phyloP scores from a whole-genome alignment of 2,329 filamentous ascomycete genomes.

The Exophiala aquamarina region DNA sequence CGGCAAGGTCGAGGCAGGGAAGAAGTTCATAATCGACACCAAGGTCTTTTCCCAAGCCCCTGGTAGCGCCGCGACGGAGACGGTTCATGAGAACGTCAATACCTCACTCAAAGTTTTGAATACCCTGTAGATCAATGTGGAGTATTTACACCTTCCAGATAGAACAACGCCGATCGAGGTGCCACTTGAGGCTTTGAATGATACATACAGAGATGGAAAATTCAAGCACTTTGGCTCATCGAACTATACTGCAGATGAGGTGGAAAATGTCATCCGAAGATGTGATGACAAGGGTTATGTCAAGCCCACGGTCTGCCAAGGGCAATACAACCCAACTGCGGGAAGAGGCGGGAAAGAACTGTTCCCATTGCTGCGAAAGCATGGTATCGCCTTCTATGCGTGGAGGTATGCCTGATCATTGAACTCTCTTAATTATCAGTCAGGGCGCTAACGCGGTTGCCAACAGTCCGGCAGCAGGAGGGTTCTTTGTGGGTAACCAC shows the following conservation, averaged over 20 bases:
- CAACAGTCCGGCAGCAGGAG: background rate
- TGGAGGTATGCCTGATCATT: too few species aligned
- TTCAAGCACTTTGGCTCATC: slow-evolving; percentile 48
- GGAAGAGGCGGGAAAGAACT: slow-evolving; percentile 43
- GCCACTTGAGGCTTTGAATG: slow-evolving; percentile 49
- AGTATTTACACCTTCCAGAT: slow-evolving; percentile 55
- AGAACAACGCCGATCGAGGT: slow-evolving; percentile 46
- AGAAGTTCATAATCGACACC: too few species aligned
- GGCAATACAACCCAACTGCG: slow-evolving; percentile 42
- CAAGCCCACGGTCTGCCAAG: slow-evolving; percentile 49
- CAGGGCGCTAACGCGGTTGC: too few species aligned
- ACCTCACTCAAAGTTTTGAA: slow-evolving; percentile 40
- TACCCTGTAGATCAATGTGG: too few species aligned
- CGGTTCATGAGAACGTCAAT: too few species aligned
- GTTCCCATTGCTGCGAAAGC: slow-evolving; percentile 43
- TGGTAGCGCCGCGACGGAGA: too few species aligned
- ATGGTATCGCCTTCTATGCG: slow-evolving; percentile 37
- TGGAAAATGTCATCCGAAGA: slow-evolving; percentile 49
- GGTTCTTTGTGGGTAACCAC: too few species aligned
- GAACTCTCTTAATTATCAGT: too few species aligned
- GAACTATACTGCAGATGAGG: slow-evolving; percentile 50
- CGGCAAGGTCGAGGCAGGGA: too few species aligned
- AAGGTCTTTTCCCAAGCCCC: too few species aligned
- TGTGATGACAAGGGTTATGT: slow-evolving; percentile 43
- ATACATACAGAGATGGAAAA: slow-evolving; percentile 45